Evolutionary conservation across 352 stramenopile genomes (phyloP).

Genomic region (Phytopythium kandeliae): DNA sequence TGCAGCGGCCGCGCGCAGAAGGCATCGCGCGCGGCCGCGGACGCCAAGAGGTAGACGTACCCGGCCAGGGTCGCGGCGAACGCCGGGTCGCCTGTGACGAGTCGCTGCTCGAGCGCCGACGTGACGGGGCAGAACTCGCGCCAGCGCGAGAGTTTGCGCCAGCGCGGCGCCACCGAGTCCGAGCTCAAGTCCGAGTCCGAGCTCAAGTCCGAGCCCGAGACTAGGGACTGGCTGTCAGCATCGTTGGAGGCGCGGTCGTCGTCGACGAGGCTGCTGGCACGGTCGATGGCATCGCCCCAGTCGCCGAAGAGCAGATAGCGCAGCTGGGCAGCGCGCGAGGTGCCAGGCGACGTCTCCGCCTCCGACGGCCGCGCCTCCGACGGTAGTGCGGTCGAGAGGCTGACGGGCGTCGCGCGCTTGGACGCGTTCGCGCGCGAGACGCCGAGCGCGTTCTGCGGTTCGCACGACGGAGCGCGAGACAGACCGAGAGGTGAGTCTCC

Average conservation of each 20-base stretch:
- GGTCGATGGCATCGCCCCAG: slow-evolving; percentile 26
- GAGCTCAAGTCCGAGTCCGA: too few relatives aligned
- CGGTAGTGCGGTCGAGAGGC: slow-evolving; percentile 25
- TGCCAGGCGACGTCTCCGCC: too few relatives aligned
- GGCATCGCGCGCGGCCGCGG: slow-evolving; percentile 16
- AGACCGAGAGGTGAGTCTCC: neutral
- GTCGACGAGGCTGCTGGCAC: slow-evolving; percentile 4
- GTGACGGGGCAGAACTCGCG: slow-evolving; percentile 57
- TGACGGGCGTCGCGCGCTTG: slow-evolving; percentile 20
- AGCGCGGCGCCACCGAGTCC: neutral
- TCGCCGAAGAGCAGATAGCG: slow-evolving; percentile 59
- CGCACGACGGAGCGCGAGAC: neutral
- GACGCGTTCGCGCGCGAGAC: slow-evolving; percentile 39
- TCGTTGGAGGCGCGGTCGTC: too few relatives aligned
- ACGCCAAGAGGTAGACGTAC: slow-evolving; percentile 50
- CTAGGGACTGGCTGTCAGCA: too few relatives aligned
- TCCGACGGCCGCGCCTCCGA: neutral
- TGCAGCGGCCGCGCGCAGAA: slow-evolving; percentile 46
- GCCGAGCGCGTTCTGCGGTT: slow-evolving; percentile 42
- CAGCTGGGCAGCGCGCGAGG: slow-evolving; percentile 39
- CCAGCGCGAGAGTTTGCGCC: slow-evolving; percentile 41
- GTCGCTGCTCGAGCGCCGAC: slow-evolving; percentile 15
- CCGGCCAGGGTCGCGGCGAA: slow-evolving; percentile 38
- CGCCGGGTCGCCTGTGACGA: slow-evolving; percentile 30
- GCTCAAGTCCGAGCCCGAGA: slow-evolving; percentile 2